phyloP scores from a whole-genome alignment of 202 grass and related monocot genomes.

The Sporobolus alterniflorus region DNA sequence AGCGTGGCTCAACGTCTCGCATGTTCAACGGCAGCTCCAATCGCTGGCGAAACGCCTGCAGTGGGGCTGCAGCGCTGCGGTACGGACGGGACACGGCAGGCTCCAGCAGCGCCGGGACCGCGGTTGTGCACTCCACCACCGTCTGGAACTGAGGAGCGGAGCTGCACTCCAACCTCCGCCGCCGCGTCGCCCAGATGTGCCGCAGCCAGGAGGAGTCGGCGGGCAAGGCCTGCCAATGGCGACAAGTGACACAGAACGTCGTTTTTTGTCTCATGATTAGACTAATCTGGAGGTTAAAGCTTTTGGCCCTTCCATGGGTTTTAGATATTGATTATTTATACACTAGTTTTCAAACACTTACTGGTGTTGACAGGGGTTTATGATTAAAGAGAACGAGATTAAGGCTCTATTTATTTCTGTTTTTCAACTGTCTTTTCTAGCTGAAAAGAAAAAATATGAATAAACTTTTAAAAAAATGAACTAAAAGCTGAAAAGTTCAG shows the following conservation, averaged over 20 bases:
- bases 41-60: not conserved
- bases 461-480: too few relatives aligned
- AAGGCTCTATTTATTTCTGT: too few relatives aligned
- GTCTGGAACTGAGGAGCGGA: not conserved
- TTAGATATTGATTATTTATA: not conserved
- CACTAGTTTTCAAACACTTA: not conserved
- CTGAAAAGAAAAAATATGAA: too few relatives aligned
- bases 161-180: slow-evolving; percentile 65
- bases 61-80: not conserved
- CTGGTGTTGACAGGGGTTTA: not conserved
- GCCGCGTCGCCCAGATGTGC: slow-evolving; percentile 58
- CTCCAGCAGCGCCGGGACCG: not conserved
- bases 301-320: not conserved
- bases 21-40: not conserved
- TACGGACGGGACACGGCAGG: not conserved
- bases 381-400: not conserved
- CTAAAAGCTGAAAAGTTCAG: too few relatives aligned
- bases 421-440: too few relatives aligned
- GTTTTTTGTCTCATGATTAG: not conserved
- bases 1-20: not conserved
- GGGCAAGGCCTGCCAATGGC: not conserved
- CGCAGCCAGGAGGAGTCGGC: not conserved
- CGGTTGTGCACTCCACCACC: too few relatives aligned
- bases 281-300: not conserved
- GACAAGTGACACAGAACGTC: not conserved